Conservation (phyloP, 1,284 basidiomycete genomes). For the Phenoliferia sp. region DNA sequence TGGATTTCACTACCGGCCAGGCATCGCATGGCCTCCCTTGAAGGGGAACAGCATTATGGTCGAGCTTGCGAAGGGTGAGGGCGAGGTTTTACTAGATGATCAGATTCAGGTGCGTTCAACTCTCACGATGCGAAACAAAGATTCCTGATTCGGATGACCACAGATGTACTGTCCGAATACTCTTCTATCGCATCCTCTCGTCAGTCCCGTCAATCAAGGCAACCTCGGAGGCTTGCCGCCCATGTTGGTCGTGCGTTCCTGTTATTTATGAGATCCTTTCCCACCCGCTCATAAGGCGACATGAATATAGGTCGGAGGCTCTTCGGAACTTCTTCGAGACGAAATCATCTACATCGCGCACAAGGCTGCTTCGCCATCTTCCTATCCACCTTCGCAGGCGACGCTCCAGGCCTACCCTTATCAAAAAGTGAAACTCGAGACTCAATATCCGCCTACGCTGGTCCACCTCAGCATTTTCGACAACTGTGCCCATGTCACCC, state of each 20-base stretch:
- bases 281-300: background rate
- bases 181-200: constrained; percentile 64
- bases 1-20: constrained; percentile 26
- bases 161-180: constrained; percentile 86
- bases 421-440: constrained; percentile 34
- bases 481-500: constrained; percentile 50
- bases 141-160: constrained; percentile 48
- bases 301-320: constrained; percentile 58
- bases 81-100: constrained; percentile 17
- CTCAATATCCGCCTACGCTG: constrained; percentile 59
- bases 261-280: background rate
- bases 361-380: constrained; percentile 77
- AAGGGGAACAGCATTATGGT: constrained; percentile 21
- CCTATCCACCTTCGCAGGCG: constrained; percentile 53
- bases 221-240: constrained; percentile 90
- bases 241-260: constrained; percentile 53
- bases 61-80: constrained; percentile 8
- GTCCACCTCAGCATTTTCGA: constrained; percentile 69
- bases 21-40: constrained; percentile 24
- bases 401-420: constrained; percentile 31
- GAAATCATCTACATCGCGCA: constrained; percentile 87
- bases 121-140: too few relatives aligned
- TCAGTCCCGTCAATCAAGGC: constrained; percentile 64
- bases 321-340: constrained; percentile 86
- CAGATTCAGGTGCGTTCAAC: constrained; percentile 29